Conservation (phyloP, 2,329 filamentous ascomycete genomes). For the Aureobasidium uvarum region DNA sequence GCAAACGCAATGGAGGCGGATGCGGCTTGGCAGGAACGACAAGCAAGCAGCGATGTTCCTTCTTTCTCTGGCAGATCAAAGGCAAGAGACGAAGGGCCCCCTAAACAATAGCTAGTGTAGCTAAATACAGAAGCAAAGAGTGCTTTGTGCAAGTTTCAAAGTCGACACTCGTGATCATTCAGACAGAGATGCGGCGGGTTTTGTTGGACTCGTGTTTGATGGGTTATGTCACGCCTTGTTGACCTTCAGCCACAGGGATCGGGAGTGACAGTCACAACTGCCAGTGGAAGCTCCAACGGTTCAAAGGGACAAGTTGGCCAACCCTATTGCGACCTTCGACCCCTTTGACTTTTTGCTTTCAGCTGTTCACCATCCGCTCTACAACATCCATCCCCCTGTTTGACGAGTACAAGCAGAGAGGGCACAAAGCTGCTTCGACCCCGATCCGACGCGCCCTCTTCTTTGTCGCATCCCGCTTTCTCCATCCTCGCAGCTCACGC, state of each 20-base stretch:
- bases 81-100: not conserved
- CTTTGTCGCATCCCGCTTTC: slow-evolving; percentile 20
- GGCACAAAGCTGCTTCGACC: slow-evolving; percentile 8
- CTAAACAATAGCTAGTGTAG: not conserved
- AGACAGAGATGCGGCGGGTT: slow-evolving; percentile 7
- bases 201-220: not conserved
- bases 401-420: not conserved
- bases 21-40: slow-evolving; percentile 20
- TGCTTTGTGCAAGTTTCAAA: not conserved
- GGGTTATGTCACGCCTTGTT: slow-evolving; percentile 4
- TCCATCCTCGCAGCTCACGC: not conserved
- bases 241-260: slow-evolving; percentile 12
- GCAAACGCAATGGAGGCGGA: not conserved
- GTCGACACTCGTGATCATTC: not conserved
- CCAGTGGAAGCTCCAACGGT: slow-evolving; percentile 15
- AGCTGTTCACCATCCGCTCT: not conserved
- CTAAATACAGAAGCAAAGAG: not conserved
- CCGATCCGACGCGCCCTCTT: not conserved
- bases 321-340: slow-evolving; percentile 11
- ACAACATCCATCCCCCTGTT: not conserved
- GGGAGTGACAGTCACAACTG: not conserved
- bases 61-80: not conserved
- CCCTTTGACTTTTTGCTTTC: slow-evolving; percentile 8
- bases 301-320: slow-evolving; percentile 17
- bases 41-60: not conserved